Percentiles rank a stretch among this genome's conserved stretches.
Conservation (phyloP, 257 asterid species). For the Solanum gandarillasii region DNA sequence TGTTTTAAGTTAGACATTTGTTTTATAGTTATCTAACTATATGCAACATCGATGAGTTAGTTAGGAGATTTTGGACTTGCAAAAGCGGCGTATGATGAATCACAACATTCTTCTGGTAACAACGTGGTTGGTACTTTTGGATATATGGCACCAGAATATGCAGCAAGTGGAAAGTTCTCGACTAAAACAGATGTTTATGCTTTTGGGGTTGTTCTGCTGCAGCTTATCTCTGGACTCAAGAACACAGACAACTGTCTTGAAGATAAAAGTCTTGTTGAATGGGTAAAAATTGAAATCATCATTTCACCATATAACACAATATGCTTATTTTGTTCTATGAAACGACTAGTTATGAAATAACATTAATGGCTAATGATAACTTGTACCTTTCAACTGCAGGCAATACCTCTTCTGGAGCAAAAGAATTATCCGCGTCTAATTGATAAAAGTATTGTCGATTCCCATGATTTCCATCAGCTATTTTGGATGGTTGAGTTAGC, state of each 20-base stretch:
- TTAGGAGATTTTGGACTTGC: conserved; percentile 83
- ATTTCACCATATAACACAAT: background rate
- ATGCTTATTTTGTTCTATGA: background rate
- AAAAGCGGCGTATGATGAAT: conserved; percentile 32
- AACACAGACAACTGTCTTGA: conserved; percentile 37
- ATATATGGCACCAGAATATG: conserved; percentile 76
- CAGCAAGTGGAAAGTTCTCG: conserved; percentile 52
- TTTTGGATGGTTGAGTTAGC: conserved; percentile 63
- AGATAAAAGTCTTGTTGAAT: conserved; percentile 60
- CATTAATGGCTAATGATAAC: background rate
- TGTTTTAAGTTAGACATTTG: background rate
- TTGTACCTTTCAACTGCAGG: conserved; percentile 26
- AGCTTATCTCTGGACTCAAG: conserved; percentile 49
- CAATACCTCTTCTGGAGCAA: conserved; percentile 48
- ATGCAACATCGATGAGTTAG: conserved; percentile 8
- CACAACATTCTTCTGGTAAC: conserved; percentile 10
- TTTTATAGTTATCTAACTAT: background rate
- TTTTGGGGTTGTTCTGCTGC: conserved; percentile 63
- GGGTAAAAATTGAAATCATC: conserved; percentile 27
- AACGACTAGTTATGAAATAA: background rate
- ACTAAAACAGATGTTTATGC: conserved; percentile 67
- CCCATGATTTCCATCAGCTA: conserved; percentile 61
- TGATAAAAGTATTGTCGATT: conserved; percentile 47
- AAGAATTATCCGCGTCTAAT: conserved; percentile 59
- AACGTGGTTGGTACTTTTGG: conserved; percentile 68